Conservation (phyloP, 129 eudicot species). For the Helianthus annuus region HanXRQr2.0-SUNRISE NC_035436.2:141031319-141031818, state of each 20-base stretch:
- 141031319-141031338: slow-evolving; percentile 38
- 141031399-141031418: slow-evolving; percentile 21
- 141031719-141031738: neutral
- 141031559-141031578: neutral
- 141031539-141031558: neutral
- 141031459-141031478: slow-evolving; percentile 1
- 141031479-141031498: neutral
- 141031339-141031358: slow-evolving; percentile 10
- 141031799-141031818: neutral
- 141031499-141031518: slow-evolving; percentile 12
- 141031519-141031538: neutral
- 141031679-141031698: neutral
- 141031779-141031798: neutral
- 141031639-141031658: neutral
- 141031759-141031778: neutral
- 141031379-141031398: slow-evolving; percentile 13
- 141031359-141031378: slow-evolving; percentile 33
- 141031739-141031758: neutral
- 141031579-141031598: slow-evolving; percentile 22
- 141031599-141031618: slow-evolving; percentile 12
- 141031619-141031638: slow-evolving; percentile 16
- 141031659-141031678: slow-evolving; percentile 4
- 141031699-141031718: slow-evolving; percentile 5
- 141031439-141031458: slow-evolving; percentile 18
- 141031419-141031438: slow-evolving; percentile 23